Percentiles rank a stretch among this genome's conserved stretches.
Evolutionary conservation across 768 basidiomycete genomes (phyloP).

Genomic region (Podaxis rugospora): DNA sequence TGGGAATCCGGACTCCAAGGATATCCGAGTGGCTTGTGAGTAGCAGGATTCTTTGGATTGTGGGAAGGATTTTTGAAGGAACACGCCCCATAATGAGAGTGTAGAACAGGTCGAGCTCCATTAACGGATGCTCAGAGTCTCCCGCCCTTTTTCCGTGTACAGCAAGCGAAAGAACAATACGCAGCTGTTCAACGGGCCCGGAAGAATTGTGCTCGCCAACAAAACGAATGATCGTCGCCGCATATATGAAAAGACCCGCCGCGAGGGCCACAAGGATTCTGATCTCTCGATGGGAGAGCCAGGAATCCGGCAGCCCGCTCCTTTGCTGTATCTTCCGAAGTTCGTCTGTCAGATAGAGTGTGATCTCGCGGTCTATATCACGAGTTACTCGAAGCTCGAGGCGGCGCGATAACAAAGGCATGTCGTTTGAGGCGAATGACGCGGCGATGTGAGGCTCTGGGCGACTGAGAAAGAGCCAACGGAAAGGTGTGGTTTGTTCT

Average conservation of each 20-base stretch:
- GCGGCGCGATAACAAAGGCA: not conserved
- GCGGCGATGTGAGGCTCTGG: conserved; percentile 2
- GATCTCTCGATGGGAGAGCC: conserved; percentile 3
- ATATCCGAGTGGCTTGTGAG: not conserved
- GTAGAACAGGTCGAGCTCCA: not conserved
- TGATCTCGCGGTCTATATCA: conserved; percentile 9
- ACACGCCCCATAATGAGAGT: not conserved
- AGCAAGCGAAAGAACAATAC: not conserved
- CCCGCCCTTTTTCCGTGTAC: not conserved
- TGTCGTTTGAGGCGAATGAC: not conserved
- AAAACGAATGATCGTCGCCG: conserved; percentile 7
- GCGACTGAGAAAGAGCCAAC: not conserved
- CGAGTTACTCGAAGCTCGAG: conserved; percentile 8
- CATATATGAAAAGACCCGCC: conserved; percentile 5
- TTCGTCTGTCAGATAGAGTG: conserved; percentile 7
- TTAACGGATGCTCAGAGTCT: not conserved
- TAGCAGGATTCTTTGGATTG: not conserved
- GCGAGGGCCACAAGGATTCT: not conserved
- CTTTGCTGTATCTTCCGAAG: not conserved
- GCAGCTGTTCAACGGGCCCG: not conserved
- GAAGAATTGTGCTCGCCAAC: conserved; percentile 5
- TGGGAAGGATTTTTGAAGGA: not conserved
- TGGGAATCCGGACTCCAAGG: not conserved
- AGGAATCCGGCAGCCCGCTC: not conserved
- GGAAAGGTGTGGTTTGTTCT: not conserved